Conservation (phyloP, 2,329 filamentous ascomycete species). For the Dryadomyces quercivorus region DNA sequence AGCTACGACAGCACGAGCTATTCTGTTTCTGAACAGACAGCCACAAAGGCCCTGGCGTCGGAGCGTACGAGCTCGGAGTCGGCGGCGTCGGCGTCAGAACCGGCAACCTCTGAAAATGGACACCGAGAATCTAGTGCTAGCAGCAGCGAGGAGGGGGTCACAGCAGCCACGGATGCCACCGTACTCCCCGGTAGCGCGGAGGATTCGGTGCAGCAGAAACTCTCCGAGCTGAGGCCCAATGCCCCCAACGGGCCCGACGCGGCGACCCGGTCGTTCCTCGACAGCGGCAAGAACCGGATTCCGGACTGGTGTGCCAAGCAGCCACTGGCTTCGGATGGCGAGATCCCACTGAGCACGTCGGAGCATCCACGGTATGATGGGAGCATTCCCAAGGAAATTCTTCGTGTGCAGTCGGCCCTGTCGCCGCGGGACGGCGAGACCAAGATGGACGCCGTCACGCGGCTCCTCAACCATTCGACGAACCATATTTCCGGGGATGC, state of each 20-base stretch:
- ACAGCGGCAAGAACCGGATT: conserved; percentile 13
- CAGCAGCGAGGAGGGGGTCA: background rate
- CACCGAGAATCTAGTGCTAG: background rate
- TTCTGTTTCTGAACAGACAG: background rate
- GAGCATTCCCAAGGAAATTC: conserved; percentile 47
- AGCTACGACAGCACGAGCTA: conserved; percentile 6
- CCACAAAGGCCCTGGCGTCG: background rate
- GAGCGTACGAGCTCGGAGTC: background rate
- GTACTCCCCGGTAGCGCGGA: too few species aligned
- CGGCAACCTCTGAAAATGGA: background rate
- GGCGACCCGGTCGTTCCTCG: conserved; percentile 14
- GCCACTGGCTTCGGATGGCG: conserved; percentile 4
- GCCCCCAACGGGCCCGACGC: conserved; percentile 10
- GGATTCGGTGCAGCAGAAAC: background rate
- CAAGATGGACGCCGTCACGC: conserved; percentile 44
- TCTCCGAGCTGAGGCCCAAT: conserved; percentile 5
- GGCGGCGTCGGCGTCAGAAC: background rate
- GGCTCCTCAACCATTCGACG: conserved; percentile 52
- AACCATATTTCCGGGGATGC: conserved; percentile 38
- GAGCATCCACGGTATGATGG: conserved; percentile 52
- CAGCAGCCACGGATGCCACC: too few species aligned
- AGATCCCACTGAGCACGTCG: conserved; percentile 42
- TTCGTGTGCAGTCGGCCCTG: conserved; percentile 46
- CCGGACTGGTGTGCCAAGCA: conserved; percentile 14
- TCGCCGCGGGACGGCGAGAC: conserved; percentile 39